Evolutionary conservation across 306 rosid genomes (phyloP), one percentile per base, ranked within the genome.

Genomic region (Vigna angularis): DNA sequence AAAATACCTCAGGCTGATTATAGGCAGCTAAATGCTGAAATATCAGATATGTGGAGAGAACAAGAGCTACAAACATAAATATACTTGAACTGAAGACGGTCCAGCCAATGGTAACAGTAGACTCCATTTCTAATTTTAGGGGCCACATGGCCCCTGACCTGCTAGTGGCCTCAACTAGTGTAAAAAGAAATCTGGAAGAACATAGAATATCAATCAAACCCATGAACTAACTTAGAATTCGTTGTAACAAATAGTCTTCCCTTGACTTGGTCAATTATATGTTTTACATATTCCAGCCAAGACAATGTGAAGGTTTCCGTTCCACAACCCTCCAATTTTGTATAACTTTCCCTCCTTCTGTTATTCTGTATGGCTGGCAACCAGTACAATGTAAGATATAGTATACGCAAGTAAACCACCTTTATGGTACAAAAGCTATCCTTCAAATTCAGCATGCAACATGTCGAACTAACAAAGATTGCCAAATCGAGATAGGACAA

Each of bases 1-100:
- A 66, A 61, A 62, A 59, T 17, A 96, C 99, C 99, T 96, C 99
- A 2, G 99, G 99, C 75, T 93, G 98, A 85, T 96, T 96, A 82
- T 96, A 96, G 70, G 91, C 87, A 79, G 96, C 90, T 84, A 96
- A 86, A 81, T 96, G 98, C 90, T 96, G 94, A 2, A 93, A 87
- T 79, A 93, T 96, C 69, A 96, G 91, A 88, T 86, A 91, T 85
- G 81, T 90, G 75, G 99, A 96, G 83, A 96, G 96, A 64, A 93
- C 63, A 69, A 96, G 85, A 57, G 99, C 93, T 81, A 89, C 88
- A 18, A 90, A 72, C 28, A 96, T 98, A 24, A 93, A 96, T 84
- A 91, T 74, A 84, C 94, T 87, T 30, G 99, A 90, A 83, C 96
- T 96, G 86, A 83, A 72, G 79, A 91, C 78, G 50, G 96, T 89